Evolutionary conservation across 1,139 yeast species (phyloP), one percentile per base, ranked within the genome.

Genomic region (Pichia sp.): DNA sequence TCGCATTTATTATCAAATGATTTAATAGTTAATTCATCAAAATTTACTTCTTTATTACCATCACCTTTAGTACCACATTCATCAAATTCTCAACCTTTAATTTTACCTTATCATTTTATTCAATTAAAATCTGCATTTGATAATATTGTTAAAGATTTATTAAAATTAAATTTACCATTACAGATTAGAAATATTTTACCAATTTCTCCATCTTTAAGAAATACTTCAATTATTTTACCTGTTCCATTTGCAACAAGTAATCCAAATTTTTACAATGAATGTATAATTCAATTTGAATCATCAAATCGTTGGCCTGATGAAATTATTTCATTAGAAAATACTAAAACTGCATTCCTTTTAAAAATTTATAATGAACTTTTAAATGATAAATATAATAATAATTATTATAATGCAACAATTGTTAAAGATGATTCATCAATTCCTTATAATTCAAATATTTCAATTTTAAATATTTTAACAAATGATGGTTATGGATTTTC

Each of bases 241-340:
- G 87, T 81, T 34, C 95, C 96, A 35, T 87, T 76, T 68, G 92
- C 94, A 16, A 65, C 68, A 4, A 75, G 87, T 2, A 82, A 78
- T 55, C 90, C 90, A 6, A 90, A 87, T 59, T 85, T 84, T 55
- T 78, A 87, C 71, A 87, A 85, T 54, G 89, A 84, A 42, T 80
- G 82, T 26, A 73, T 90, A 11, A 64, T 94, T 39, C 96, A 89
- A 63, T 87, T 94, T 63, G 98, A 94, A 66, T 71, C 86, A 4
- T 85, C 96, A 2, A 73, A 80, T n/a, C 80, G 81, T 62, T 94
- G 98, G 99, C 98, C 99, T 1, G 96, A 87, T 64, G 96, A 92
- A 62, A 62, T 87, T 5, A 68, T 73, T 32, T 90, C 97, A 1
- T 68, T 89, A 47, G 98, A 92, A 60, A 82, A 83, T 57, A 85